phyloP scores from a whole-genome alignment of 108 stramenopile species.

The Stephanodiscus triporus region DNA sequence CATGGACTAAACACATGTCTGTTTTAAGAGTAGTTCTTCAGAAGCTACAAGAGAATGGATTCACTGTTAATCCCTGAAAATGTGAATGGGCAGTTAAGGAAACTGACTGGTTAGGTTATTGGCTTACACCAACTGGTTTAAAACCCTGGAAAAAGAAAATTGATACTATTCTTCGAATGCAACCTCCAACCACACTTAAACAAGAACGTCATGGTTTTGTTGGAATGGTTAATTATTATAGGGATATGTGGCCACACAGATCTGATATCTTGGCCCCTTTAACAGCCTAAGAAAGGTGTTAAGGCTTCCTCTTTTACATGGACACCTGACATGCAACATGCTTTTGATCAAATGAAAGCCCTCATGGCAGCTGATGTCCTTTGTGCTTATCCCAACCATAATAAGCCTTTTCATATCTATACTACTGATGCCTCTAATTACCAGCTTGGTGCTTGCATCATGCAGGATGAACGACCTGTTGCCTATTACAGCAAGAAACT shows the following conservation, averaged over 20 bases:
- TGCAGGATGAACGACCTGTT: constrained; percentile 50
- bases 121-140: too few species aligned
- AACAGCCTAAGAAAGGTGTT: not conserved
- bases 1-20: too few species aligned
- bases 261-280: constrained; percentile 2
- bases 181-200: constrained; percentile 22
- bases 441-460: constrained; percentile 45
- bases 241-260: constrained; percentile 16
- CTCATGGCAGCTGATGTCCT: constrained; percentile 41
- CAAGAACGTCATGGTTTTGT: constrained; percentile 51
- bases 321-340: constrained; percentile 13
- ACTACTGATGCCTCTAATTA: constrained; percentile 52
- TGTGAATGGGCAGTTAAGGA: too few species aligned
- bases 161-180: constrained; percentile 37
- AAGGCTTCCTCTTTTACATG: not conserved
- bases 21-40: too few species aligned
- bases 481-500: constrained; percentile 52
- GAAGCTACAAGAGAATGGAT: too few species aligned
- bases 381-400: constrained; percentile 44
- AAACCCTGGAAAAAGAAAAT: constrained; percentile 55
- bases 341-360: constrained; percentile 58
- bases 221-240: constrained; percentile 56
- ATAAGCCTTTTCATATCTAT: constrained; percentile 55
- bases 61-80: too few species aligned
- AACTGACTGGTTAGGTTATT: too few species aligned